Percentiles rank a stretch among this genome's conserved stretches.
Evolutionary conservation across 176 grass and related monocot species (phyloP).

Genomic region (Luzula sylvatica): DNA sequence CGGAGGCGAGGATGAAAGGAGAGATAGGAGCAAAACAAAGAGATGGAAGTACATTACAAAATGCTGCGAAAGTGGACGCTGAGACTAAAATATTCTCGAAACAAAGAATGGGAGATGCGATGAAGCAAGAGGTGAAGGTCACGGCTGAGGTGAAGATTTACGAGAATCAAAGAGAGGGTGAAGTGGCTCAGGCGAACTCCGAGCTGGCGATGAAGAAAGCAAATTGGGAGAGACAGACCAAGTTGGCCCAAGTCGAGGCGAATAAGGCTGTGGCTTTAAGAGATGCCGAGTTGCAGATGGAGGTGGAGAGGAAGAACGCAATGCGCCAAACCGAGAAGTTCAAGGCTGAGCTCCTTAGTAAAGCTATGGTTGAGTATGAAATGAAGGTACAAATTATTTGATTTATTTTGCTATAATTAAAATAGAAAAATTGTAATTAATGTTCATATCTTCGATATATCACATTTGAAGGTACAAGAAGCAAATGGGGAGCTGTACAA

Average conservation of each 20-base stretch:
- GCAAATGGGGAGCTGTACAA: conserved; percentile 63
- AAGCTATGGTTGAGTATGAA: conserved; percentile 67
- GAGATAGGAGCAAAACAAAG: conserved; percentile 48
- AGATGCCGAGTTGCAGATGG: conserved; percentile 71
- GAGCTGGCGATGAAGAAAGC: conserved; percentile 73
- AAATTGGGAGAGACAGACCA: conserved; percentile 36
- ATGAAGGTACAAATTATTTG: conserved; percentile 32
- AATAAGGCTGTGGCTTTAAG: conserved; percentile 60
- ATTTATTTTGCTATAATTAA: too few species aligned
- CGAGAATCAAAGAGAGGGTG: conserved; percentile 55
- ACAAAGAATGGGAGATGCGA: conserved; percentile 46
- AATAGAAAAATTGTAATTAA: neutral
- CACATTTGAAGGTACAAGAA: conserved; percentile 31
- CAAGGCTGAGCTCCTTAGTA: conserved; percentile 72
- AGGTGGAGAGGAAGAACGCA: conserved; percentile 69
- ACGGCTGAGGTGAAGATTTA: conserved; percentile 49
- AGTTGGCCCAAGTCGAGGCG: conserved; percentile 63
- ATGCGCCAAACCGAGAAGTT: conserved; percentile 64
- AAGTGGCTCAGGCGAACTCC: conserved; percentile 50
- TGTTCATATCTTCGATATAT: neutral
- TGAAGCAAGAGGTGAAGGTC: conserved; percentile 42
- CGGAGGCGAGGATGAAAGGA: conserved; percentile 60
- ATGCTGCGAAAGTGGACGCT: conserved; percentile 58
- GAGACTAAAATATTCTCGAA: conserved; percentile 46
- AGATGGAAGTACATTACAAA: conserved; percentile 36